A percentile compares a stretch with the other conserved stretches of the same genome.
Evolutionary conservation across 805 yeast genomes (phyloP).

Genomic region (Brettanomyces naardenensis): DNA sequence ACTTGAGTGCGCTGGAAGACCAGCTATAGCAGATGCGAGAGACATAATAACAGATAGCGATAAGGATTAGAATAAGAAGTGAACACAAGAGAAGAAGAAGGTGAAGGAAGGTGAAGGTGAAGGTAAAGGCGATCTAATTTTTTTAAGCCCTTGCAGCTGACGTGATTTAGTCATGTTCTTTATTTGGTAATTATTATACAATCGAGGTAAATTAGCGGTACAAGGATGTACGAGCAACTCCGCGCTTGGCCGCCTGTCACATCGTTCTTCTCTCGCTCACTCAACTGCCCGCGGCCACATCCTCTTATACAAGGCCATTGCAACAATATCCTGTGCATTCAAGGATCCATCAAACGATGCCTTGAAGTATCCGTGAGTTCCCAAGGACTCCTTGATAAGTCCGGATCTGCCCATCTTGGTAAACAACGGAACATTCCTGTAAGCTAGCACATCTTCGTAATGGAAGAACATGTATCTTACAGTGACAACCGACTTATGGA

Average conservation of each 20-base stretch:
- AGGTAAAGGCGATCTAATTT: no score
- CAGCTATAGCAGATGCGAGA: background rate
- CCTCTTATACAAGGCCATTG: conserved; percentile 89
- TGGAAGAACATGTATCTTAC: conserved; percentile 97
- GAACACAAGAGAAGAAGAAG: no score
- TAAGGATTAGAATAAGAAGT: background rate
- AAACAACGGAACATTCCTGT: conserved; percentile 85
- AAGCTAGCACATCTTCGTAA: conserved; percentile 79
- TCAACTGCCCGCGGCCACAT: conserved; percentile 88
- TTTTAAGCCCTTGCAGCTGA: no score
- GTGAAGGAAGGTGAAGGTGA: no score
- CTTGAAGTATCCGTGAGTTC: conserved; percentile 97
- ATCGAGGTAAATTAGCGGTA: no score
- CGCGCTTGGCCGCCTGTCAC: no score
- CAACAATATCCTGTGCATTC: conserved; percentile 86
- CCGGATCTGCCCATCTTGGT: conserved; percentile 93
- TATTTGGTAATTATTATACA: no score
- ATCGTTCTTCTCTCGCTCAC: no score
- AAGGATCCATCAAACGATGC: conserved; percentile 89
- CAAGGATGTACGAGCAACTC: no score
- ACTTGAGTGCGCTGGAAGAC: conserved; percentile 4
- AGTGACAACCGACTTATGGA: conserved; percentile 87
- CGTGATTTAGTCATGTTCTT: no score
- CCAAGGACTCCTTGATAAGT: conserved; percentile 87
- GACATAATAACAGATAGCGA: no score